phyloP scores from a whole-genome alignment of 2,329 filamentous ascomycete species.

The Metarhizium humberi region DNA sequence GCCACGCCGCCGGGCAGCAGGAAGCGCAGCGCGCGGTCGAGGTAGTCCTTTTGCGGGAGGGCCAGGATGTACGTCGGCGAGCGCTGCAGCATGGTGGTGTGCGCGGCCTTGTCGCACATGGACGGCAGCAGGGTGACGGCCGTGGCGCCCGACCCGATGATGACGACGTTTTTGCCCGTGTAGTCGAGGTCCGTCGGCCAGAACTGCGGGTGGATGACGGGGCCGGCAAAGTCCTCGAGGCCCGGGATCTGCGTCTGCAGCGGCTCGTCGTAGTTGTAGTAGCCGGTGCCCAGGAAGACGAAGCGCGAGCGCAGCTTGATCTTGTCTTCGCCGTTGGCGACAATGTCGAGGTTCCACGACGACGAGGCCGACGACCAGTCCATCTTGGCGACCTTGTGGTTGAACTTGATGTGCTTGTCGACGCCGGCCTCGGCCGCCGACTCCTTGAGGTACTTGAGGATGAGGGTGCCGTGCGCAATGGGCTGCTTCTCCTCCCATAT shows the following conservation, averaged over 20 bases:
- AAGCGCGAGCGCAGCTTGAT: slow-evolving; percentile 33
- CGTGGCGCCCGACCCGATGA: slow-evolving; percentile 69
- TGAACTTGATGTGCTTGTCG: slow-evolving; percentile 34
- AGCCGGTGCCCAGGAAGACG: slow-evolving; percentile 51
- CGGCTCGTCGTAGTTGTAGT: slow-evolving; percentile 59
- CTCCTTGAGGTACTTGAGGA: slow-evolving; percentile 40
- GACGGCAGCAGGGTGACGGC: slow-evolving; percentile 65
- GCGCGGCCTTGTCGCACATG: slow-evolving; percentile 50
- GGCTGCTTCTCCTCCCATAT: slow-evolving; percentile 49
- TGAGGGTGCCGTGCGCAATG: slow-evolving; percentile 39
- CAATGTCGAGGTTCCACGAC: slow-evolving; percentile 39
- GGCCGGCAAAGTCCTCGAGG: slow-evolving; percentile 53
- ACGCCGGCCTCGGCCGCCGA: slow-evolving; percentile 33
- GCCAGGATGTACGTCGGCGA: slow-evolving; percentile 59
- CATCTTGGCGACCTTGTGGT: slow-evolving; percentile 33
- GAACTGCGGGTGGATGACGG: slow-evolving; percentile 60
- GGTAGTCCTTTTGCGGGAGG: slow-evolving; percentile 29
- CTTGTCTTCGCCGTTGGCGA: slow-evolving; percentile 12
- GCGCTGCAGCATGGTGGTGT: slow-evolving; percentile 69
- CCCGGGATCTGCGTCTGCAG: slow-evolving; percentile 52
- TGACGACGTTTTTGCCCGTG: slow-evolving; percentile 53
- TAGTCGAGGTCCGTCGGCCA: slow-evolving; percentile 61
- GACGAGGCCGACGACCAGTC: slow-evolving; percentile 45
- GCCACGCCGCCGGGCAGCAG: slow-evolving; percentile 36
- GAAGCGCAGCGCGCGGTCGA: slow-evolving; percentile 25